These are phyloP conservation scores for Leccinum broughii DNA, from an alignment of 768 basidiomycete genomes.

Conservation along the genomic window DNA sequence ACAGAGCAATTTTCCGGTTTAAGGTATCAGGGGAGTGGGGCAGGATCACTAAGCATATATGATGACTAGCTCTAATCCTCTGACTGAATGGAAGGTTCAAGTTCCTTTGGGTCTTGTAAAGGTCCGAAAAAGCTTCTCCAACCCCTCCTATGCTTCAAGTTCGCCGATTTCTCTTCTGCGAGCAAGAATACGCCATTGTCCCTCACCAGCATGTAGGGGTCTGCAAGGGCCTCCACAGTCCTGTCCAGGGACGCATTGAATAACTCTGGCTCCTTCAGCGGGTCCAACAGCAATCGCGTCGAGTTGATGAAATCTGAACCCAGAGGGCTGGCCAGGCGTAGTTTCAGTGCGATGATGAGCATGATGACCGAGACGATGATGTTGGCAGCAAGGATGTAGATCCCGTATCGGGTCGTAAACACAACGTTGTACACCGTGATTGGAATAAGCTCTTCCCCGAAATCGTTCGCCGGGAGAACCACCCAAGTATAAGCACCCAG, in stretches of 20 bases:
- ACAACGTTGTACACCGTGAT: background rate
- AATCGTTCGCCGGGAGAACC: background rate
- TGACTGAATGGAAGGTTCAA: background rate
- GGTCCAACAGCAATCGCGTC: background rate
- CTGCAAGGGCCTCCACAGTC: background rate
- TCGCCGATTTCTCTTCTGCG: background rate
- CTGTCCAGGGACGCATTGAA: constrained; percentile 8
- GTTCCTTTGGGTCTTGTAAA: background rate
- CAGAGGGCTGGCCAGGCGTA: constrained; percentile 4
- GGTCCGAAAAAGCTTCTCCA: background rate
- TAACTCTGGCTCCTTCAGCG: constrained; percentile 11
- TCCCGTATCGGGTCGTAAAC: background rate
- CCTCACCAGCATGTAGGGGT: background rate
- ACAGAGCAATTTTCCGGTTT: no score
- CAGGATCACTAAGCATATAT: no score
- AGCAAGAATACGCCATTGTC: background rate
- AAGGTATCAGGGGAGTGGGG: no score
- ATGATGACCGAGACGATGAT: constrained; percentile 5
- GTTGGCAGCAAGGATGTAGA: background rate
- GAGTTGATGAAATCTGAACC: constrained; percentile 8
- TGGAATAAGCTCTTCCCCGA: no score
- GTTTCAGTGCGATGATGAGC: constrained; percentile 4
- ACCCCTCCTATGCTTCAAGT: background rate
- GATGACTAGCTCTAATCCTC: background rate
- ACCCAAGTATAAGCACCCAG: background rate